Evolutionary conservation across 2,329 filamentous ascomycete species (phyloP).

Genomic region (Furcasterigmium sp.): DNA sequence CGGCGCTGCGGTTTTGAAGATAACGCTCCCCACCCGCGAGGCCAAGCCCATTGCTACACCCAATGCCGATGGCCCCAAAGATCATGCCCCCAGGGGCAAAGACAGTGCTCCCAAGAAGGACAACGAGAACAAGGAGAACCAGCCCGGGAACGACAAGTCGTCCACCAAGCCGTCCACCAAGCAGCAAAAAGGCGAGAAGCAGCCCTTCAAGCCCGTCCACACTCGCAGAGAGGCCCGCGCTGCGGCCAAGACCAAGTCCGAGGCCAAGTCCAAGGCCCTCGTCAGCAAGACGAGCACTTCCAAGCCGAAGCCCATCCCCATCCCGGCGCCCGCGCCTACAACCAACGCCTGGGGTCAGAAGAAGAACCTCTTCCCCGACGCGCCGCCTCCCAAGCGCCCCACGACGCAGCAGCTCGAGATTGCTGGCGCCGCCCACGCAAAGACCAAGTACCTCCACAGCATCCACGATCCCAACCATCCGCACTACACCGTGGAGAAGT

Average conservation of each 20-base stretch:
- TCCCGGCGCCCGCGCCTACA: too few relatives aligned
- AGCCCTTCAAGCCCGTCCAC: slow-evolving; percentile 1
- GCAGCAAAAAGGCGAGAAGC: neutral
- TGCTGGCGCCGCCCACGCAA: slow-evolving; percentile 9
- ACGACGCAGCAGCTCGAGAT: slow-evolving; percentile 13
- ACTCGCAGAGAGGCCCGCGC: slow-evolving; percentile 12
- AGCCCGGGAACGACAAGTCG: neutral
- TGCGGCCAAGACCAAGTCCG: neutral
- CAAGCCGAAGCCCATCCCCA: too few relatives aligned
- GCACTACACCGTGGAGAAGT: slow-evolving; percentile 41
- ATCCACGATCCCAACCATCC: slow-evolving; percentile 38
- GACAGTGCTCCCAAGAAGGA: too few relatives aligned
- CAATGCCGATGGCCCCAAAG: too few relatives aligned
- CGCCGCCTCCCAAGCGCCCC: slow-evolving; percentile 13
- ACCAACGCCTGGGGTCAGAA: slow-evolving; percentile 6
- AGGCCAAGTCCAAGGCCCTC: neutral
- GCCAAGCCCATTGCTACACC: too few relatives aligned
- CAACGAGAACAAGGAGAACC: neutral
- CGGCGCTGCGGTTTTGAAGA: neutral
- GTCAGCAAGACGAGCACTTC: too few relatives aligned
- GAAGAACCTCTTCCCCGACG: slow-evolving; percentile 19
- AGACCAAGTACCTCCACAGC: slow-evolving; percentile 11
- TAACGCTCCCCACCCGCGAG: neutral
- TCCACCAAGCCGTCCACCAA: neutral
- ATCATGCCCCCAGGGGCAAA: too few relatives aligned